Base-by-base conservation (phyloP, 1,139 yeast genomes). In the Lodderomyces elongisporus region DNA sequence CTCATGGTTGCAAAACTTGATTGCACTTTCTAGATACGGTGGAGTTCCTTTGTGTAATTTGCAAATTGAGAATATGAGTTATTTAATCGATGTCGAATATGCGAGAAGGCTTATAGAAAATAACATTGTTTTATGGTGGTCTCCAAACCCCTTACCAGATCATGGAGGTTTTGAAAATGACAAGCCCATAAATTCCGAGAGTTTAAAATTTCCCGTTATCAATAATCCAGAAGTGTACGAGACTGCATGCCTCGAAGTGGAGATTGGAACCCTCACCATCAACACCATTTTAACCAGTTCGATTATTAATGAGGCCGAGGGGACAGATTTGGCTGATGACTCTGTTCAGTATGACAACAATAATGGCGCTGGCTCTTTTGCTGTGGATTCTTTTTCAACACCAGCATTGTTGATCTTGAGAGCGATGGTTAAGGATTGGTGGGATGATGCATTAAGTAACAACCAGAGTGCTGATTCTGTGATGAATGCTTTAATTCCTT, bases 121-220 rank as follows among this genome's bases (percentile, higher is more conserved):
- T 33, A 77, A 79, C 43, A 74, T 85, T 33, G 82, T 89, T 3
- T 60, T 91, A 30, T 93, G 98, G 98, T 89, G 98, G 97, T 85
- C 95, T 1, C 74, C 79, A 3, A 70, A 70, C 24, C 85, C 94
- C 1, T 59, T 73, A 29, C 94, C 96, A 0, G 96, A 87, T 51
- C 82, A 77, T 51, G 96, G 96, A 25, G 96, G 96, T 0, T 56
- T 68, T 34, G 93, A 88, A 52, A 74, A 71, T 47, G 95, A 85
- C 47, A 51, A 54, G 44, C 40, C 56, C 27, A 52, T 61, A 40
- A 67, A 67, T 31, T 73, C 76, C 49, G 93, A 82, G 37, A 73
- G 71, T 25, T 62, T 80, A 31, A 80, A 77, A 22, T 78, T 85
- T 46, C 93, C 94, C 4, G 67, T 70, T 1, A 75, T 88, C 40